Evolutionary conservation across 2,329 filamentous ascomycete genomes (phyloP).

Genomic region (Phialophora expanda): DNA sequence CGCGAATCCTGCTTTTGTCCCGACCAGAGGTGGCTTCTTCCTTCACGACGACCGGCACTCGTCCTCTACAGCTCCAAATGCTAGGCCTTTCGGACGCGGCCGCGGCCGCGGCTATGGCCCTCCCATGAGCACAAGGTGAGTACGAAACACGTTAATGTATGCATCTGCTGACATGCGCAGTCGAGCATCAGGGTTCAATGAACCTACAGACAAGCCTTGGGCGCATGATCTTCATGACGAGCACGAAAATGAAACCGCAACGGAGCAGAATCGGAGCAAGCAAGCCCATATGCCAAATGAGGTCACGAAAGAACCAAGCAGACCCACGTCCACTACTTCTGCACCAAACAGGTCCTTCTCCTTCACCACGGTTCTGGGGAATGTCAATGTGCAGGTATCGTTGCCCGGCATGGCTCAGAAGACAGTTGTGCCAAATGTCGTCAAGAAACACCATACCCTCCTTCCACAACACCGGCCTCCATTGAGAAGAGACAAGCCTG

Average conservation of each 20-base stretch:
- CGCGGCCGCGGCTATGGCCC: conserved; percentile 65
- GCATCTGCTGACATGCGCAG: conserved; percentile 20
- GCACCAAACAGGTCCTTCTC: conserved; percentile 78
- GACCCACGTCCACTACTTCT: conserved; percentile 43
- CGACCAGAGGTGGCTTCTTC: conserved; percentile 93
- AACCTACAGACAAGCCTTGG: conserved; percentile 59
- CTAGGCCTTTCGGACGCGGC: conserved; percentile 72
- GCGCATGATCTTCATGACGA: conserved; percentile 90
- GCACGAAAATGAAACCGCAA: conserved; percentile 42
- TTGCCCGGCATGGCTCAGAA: conserved; percentile 76
- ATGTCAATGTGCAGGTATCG: conserved; percentile 80
- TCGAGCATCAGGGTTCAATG: conserved; percentile 38
- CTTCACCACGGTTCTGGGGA: conserved; percentile 80
- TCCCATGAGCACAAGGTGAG: conserved; percentile 31
- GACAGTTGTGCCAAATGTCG: conserved; percentile 73
- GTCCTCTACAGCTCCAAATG: conserved; percentile 43
- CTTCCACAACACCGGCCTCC: conserved; percentile 94
- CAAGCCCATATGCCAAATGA: conserved; percentile 26
- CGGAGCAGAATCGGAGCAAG: conserved; percentile 44
- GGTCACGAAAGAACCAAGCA: conserved; percentile 22
- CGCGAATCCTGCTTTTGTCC: conserved; percentile 89
- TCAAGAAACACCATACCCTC: conserved; percentile 89
- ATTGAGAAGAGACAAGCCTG: conserved; percentile 91
- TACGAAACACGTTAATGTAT: conserved; percentile 1
- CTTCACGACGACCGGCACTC: conserved; percentile 87